Evolutionary conservation across 2,329 filamentous ascomycete genomes (phyloP).

Genomic region (Alternaria hordeiaustralica): DNA sequence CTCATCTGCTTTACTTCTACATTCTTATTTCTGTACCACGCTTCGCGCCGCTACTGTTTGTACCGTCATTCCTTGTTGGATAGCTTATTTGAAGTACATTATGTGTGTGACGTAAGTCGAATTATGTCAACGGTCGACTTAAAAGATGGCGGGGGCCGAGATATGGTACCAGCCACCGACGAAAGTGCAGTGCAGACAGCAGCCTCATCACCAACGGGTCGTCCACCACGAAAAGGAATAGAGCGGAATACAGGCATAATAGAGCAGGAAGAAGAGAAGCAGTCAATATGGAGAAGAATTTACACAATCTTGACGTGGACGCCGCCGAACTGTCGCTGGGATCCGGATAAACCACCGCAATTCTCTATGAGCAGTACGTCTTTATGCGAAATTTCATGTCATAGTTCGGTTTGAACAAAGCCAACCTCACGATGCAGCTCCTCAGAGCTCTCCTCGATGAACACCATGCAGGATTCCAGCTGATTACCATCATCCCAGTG

Average conservation of each 20-base stretch:
- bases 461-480: not conserved
- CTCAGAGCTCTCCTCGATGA: not conserved
- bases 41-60: not conserved
- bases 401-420: not conserved
- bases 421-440: not conserved
- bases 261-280: not conserved
- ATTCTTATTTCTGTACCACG: not conserved
- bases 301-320: constrained; percentile 60
- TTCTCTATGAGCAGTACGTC: constrained; percentile 64
- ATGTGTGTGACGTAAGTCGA: not conserved
- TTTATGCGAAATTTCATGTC: not conserved
- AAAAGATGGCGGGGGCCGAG: not conserved
- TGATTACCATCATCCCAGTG: constrained; percentile 42
- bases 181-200: not conserved
- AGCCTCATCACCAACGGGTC: not conserved
- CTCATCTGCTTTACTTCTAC: not conserved
- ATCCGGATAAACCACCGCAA: constrained; percentile 68
- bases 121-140: not conserved
- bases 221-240: not conserved
- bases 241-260: not conserved
- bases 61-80: not conserved
- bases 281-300: constrained; percentile 26
- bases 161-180: not conserved
- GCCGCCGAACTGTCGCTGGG: constrained; percentile 71
- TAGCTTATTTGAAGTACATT: not conserved